Evolutionary conservation across 768 basidiomycete genomes (phyloP).

Genomic region (Leccinum boreale): DNA sequence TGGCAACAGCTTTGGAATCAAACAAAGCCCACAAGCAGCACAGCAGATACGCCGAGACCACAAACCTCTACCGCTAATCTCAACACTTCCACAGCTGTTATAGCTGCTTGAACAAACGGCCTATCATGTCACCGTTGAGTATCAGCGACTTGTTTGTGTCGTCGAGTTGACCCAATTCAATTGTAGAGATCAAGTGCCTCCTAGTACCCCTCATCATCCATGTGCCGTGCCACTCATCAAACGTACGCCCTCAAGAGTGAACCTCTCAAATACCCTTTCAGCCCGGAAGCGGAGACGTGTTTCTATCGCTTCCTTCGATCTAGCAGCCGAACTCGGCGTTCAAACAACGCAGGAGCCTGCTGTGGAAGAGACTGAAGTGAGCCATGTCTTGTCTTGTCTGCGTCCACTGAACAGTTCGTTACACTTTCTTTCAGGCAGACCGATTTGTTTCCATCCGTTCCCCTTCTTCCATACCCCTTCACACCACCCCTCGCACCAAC

Average conservation of each 20-base stretch:
- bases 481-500: constrained; percentile 63
- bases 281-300: constrained; percentile 40
- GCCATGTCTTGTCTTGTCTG: constrained; percentile 4
- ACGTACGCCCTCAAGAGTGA: constrained; percentile 36
- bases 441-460: constrained; percentile 58
- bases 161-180: constrained; percentile 14
- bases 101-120: neutral
- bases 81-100: neutral
- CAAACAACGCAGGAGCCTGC: constrained; percentile 13
- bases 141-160: constrained; percentile 3
- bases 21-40: constrained; percentile 18
- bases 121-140: constrained; percentile 32
- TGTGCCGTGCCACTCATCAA: constrained; percentile 32
- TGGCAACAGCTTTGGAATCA: constrained; percentile 25
- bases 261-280: constrained; percentile 40
- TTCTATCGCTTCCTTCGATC: constrained; percentile 38
- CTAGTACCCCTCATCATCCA: constrained; percentile 25
- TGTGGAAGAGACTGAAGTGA: constrained; percentile 29
- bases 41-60: neutral
- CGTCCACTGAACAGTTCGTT: neutral
- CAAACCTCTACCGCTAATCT: neutral
- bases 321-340: constrained; percentile 32
- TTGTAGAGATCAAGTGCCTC: constrained; percentile 23
- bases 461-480: constrained; percentile 49
- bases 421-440: constrained; percentile 42